Base-by-base conservation (phyloP, 2,329 filamentous ascomycete species). In the Pezicula carpinea region DNA sequence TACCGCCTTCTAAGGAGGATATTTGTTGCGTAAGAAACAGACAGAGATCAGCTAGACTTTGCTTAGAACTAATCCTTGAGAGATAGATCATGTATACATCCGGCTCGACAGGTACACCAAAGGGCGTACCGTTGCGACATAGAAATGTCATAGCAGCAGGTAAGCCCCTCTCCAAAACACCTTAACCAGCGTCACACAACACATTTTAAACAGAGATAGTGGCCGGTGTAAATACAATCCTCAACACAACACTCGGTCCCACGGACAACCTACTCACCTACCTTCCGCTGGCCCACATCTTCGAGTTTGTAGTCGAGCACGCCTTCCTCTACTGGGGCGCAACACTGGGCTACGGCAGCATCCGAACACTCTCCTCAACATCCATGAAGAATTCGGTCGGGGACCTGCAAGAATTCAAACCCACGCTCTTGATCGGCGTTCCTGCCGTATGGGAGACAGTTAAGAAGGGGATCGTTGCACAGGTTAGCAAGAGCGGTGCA, bases 381-480 rank as follows among this genome's bases (percentile, higher is more conserved):
- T 93, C 87, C 15, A 86, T 96, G 69, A 83, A 83, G 56, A 92
- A 96, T 69, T 96, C 88, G 72, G 81, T 83, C 57, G 92, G 93
- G 58, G 93, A 99, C 60, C 96, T 99, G 70, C 86, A 87, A 50
- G 90, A 96, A 64, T 85, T 96, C 65, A 79, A 79, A 57, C 93
- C 93, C 1, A 93, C 90, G 1, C 79, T 96, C 61, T 79, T 99
- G 63, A 86, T 96, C 32, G 93, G 93, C 64, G 93, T 99, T 5
- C 93, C 93, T 1, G 91, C 95, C 47, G 86, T 97, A 29, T 99
- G 92, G 91, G 93, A 97, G 71, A 91, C 89, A 1, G 86, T 97
- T 60, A 91, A 89, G 74, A 99, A 99, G 75, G 92, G 93, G 46
- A 88, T 97, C 59, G 74, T 91, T 56, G 70, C 74, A 59, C 89